A percentile compares a stretch with the other conserved stretches of the same genome.
Conservation (phyloP, 495 filamentous ascomycete genomes). For the Neurospora tetraspora region DNA sequence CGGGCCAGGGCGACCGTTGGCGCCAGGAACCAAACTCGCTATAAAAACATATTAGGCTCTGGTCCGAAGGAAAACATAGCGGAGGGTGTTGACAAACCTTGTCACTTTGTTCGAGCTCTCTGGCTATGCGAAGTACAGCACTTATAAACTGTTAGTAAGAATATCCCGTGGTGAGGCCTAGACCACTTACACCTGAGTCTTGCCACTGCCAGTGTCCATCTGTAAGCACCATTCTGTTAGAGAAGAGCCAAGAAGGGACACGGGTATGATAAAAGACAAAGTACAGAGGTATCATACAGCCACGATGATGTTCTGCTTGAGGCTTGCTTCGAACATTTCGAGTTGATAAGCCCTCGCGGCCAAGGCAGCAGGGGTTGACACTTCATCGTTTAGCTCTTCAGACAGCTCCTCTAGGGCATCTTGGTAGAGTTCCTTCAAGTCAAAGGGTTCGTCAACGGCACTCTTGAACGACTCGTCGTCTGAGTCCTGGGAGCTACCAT, state of each 20-base stretch:
- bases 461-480: conserved; percentile 1
- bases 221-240: conserved; percentile 18
- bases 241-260: neutral
- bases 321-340: conserved; percentile 83
- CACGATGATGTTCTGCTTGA: conserved; percentile 74
- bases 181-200: conserved; percentile 74
- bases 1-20: conserved; percentile 65
- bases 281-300: conserved; percentile 40
- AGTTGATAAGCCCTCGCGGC: conserved; percentile 66
- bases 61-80: conserved; percentile 1
- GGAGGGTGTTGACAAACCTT: conserved; percentile 46
- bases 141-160: conserved; percentile 30
- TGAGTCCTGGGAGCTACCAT: conserved; percentile 5
- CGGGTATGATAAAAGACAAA: neutral
- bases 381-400: conserved; percentile 2
- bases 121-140: conserved; percentile 66
- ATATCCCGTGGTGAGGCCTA: neutral
- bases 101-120: conserved; percentile 55
- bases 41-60: conserved; percentile 8
- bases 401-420: neutral
- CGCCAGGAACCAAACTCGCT: conserved; percentile 81
- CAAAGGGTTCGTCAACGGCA: neutral
- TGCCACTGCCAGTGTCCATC: conserved; percentile 94
- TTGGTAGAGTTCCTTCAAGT: neutral
- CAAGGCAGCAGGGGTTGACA: conserved; percentile 17